Conservation (phyloP, 805 yeast species). For the Alloascoidea hylecoeti region DNA sequence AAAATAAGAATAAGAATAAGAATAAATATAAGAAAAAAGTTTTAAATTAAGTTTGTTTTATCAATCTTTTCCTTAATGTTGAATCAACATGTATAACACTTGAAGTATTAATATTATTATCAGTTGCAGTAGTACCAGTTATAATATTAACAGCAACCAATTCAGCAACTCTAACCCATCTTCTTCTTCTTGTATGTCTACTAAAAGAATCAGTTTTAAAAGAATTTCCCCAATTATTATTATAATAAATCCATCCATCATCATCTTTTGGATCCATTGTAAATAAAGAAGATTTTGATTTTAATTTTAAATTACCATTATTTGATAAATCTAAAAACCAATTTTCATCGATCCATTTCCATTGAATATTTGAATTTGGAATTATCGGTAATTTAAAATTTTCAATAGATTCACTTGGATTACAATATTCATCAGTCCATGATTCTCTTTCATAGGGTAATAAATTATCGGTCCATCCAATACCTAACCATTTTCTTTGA, state of each 20-base stretch:
- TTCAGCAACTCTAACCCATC: constrained; percentile 95
- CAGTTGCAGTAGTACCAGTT: no score
- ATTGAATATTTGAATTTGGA: constrained; percentile 51
- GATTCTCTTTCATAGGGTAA: constrained; percentile 88
- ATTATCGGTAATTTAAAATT: constrained; percentile 70
- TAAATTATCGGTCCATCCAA: constrained; percentile 93
- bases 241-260: constrained; percentile 82
- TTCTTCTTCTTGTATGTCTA: constrained; percentile 84
- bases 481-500: constrained; percentile 94
- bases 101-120: no score
- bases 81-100: no score
- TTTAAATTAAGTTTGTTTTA: not conserved
- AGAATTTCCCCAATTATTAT: constrained; percentile 91
- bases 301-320: constrained; percentile 69
- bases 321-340: constrained; percentile 88
- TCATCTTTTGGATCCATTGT: constrained; percentile 58
- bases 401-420: constrained; percentile 70
- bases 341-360: constrained; percentile 92
- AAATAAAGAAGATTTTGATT: constrained; percentile 16
- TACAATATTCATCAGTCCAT: constrained; percentile 94
- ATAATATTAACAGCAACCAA: constrained; percentile 28
- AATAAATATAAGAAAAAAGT: constrained; percentile 5
- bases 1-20: constrained; percentile 7
- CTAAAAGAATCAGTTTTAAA: constrained; percentile 77
- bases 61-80: no score